Evolutionary conservation across 495 filamentous ascomycete genomes (phyloP), one percentile per base, ranked within the genome.

Genomic region (Penicillium canariense): DNA sequence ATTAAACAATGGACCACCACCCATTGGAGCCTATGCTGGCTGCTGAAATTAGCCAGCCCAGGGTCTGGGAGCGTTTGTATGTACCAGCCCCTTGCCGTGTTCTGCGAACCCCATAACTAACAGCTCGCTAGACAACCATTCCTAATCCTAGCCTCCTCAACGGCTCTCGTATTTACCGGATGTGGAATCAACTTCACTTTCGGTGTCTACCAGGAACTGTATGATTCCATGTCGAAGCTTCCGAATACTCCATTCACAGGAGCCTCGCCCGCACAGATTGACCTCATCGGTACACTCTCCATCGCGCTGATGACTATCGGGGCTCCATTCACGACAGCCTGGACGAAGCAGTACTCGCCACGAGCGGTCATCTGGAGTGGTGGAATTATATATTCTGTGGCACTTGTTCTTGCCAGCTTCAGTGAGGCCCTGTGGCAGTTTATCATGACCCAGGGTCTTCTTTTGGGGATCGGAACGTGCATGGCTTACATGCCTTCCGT

Each of bases 161-260:
- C 65, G 12, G 52, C 60, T 8, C 55, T 74, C 4, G 60, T 67
- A 5, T 74, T 78, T 42, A 75, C 71, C 25, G 63, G 63, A 48
- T 77, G 73, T 32, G 75, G 72, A 12, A 62, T 77, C 15, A 70
- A 71, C 48, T 79, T 79, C 49, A 61, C 72, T 9, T 78, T 75
- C 35, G 76, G 75, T 18, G 65, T 79, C 25, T 79, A 73, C 44
- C 72, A 79, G 65, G 71, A 68, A 7, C 67, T 78, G 0, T 79
- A 76, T 50, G 72, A 78, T 35, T 59, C 66, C 10, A 62, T 78
- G 61, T 54, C 68, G 2, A 58, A 56, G 20, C 39, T 63, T 2
- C 58, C 58, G 5, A 51, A 59, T 20, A 67, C 55, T 0, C 75
- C 75, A 0, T 78, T 78, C 50, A 67, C 58, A 1, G 66, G 62